Evolutionary conservation across 805 yeast species (phyloP).

Genomic region (Kodamaea restingae): DNA sequence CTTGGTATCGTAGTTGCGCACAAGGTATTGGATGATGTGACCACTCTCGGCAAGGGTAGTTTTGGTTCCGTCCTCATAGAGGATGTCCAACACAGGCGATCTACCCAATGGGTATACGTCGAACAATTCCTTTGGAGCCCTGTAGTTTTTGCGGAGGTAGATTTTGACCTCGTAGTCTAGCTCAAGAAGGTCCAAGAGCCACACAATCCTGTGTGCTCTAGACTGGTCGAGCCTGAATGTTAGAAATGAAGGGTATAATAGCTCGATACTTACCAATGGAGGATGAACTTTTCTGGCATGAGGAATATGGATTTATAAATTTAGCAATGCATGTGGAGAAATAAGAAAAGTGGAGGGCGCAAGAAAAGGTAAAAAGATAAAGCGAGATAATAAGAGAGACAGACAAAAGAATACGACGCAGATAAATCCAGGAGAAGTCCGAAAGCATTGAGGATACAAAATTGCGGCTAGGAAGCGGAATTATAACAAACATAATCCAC

Average conservation of each 20-base stretch:
- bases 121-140: conserved; percentile 39
- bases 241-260: conserved; percentile 6
- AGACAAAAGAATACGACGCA: no score
- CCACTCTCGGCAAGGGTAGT: conserved; percentile 38
- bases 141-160: conserved; percentile 47
- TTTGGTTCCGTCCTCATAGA: conserved; percentile 29
- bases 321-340: not conserved
- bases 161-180: conserved; percentile 53
- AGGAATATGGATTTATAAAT: not conserved
- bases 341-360: no score
- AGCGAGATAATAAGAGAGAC: no score
- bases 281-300: conserved; percentile 19
- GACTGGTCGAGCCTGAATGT: conserved; percentile 46
- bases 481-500: no score
- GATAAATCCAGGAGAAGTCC: no score
- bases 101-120: conserved; percentile 61
- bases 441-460: no score
- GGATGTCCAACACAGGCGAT: conserved; percentile 52
- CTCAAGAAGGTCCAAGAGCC: conserved; percentile 59
- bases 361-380: no score
- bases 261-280: conserved; percentile 23
- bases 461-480: no score
- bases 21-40: conserved; percentile 33
- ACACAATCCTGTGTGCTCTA: conserved; percentile 56
- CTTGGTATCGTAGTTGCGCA: conserved; percentile 31